phyloP scores from a whole-genome alignment of 441 rosid species.

The Biscutella laevigata region DNA sequence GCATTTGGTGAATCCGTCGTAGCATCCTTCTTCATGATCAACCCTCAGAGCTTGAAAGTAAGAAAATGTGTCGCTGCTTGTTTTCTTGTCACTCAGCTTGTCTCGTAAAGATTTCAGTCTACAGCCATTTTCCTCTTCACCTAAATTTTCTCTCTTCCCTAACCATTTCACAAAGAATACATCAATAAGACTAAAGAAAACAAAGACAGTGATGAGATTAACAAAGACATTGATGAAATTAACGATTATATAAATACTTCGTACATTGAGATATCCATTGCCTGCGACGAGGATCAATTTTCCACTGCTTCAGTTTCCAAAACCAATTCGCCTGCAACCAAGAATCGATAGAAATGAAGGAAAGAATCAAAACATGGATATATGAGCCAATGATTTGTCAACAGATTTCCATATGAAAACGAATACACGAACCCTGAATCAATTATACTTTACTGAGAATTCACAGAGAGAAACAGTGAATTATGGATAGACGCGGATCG shows the following conservation, averaged over 20 bases:
- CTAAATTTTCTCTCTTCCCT: conserved; percentile 31
- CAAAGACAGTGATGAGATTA: too few relatives aligned
- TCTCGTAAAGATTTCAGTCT: conserved; percentile 10
- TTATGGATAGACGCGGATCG: not conserved
- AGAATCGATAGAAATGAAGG: not conserved
- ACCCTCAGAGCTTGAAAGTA: conserved; percentile 25
- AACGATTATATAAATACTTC: not conserved
- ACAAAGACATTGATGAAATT: not conserved
- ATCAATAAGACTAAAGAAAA: too few relatives aligned
- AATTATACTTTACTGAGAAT: not conserved
- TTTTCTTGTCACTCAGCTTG: conserved; percentile 6
- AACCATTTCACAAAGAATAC: conserved; percentile 28
- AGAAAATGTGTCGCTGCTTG: too few relatives aligned
- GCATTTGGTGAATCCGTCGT: conserved; percentile 33
- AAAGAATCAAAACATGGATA: too few relatives aligned
- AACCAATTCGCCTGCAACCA: conserved; percentile 55
- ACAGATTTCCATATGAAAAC: too few relatives aligned
- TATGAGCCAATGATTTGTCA: too few relatives aligned
- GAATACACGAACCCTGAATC: not conserved
- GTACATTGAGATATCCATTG: conserved; percentile 81
- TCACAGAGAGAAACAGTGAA: not conserved
- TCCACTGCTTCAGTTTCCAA: conserved; percentile 76
- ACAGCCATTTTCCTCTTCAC: conserved; percentile 28
- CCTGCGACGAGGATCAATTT: conserved; percentile 71
- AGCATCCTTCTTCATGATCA: conserved; percentile 40